Evolutionary conservation across 345 rosid genomes (phyloP), one percentile per base, ranked within the genome.

Genomic region (Populus simonii): DNA sequence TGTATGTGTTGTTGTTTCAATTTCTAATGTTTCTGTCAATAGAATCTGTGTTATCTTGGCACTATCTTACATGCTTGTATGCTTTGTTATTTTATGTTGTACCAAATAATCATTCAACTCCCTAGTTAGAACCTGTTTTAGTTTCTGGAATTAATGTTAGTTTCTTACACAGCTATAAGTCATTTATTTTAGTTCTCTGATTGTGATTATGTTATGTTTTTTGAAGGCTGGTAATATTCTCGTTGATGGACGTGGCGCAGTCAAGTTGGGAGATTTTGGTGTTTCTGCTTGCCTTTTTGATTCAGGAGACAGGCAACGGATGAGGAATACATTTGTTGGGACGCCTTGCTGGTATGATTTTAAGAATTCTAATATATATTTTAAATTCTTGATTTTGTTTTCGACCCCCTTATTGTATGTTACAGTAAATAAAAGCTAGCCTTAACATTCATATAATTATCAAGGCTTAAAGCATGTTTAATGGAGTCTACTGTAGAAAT

Each of bases 281-380:
- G 99, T 96, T 78, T 93, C 98, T 41, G 98, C 99, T 33, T 93
- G 97, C 88, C 93, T 96, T 78, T 96, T 93, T 83, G 98, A 93
- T 86, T 93, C 98, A 49, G 98, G 99, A 74, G 99, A 96, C 84
- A 92, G 99, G 89, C 96, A 93, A 77, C 94, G 99, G 43, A 86
- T 89, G 86, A 90, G 99, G 88, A 96, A 96, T 86, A 96, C 99
- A 71, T 93, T 96, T 87, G 99, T 96, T 76, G 99, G 99, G 29
- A 96, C 99, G 76, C 99, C 98, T 81, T 96, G 99, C 85, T 96
- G 99, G 99, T 93, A 90, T 73, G 84, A 39, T 83, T 39, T 72
- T 72, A 39, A 78, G 81, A 73, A 66, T 35, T 10, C 29, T 1
- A 20, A 47, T 29, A 59, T 61, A 47, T 20, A 59, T 61, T 6